phyloP scores from a whole-genome alignment of 257 asterid species.

The Thymus mandschuricus region DNA sequence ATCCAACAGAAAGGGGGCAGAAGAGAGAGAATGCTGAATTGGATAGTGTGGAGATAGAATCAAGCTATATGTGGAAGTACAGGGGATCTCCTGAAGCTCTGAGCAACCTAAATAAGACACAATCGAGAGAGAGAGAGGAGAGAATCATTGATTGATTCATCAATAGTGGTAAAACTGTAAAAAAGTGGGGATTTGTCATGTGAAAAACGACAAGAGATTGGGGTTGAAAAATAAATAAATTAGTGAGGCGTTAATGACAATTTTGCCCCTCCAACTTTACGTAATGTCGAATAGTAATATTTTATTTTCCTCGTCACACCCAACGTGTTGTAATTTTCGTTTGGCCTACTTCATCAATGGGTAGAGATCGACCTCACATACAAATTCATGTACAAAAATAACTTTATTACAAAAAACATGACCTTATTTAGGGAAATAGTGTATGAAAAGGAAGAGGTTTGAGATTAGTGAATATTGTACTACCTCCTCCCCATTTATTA shows the following conservation, averaged over 20 bases:
- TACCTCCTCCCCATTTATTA: too few relatives aligned
- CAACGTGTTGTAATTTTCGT: too few relatives aligned
- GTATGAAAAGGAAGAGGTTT: too few relatives aligned
- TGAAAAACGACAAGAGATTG: slow-evolving; percentile 29
- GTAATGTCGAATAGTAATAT: background rate
- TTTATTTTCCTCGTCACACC: too few relatives aligned
- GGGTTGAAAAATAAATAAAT: background rate
- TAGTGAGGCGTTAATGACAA: background rate
- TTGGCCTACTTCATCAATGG: too few relatives aligned
- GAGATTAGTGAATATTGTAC: too few relatives aligned
- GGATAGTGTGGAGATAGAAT: slow-evolving; percentile 7
- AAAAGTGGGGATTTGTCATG: slow-evolving; percentile 31
- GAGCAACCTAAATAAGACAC: slow-evolving; percentile 29
- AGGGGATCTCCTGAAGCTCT: slow-evolving; percentile 28
- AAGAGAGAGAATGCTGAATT: slow-evolving; percentile 9
- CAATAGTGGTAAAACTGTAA: slow-evolving; percentile 23
- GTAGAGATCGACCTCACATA: too few relatives aligned
- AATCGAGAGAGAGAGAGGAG: slow-evolving; percentile 12
- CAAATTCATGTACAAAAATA: too few relatives aligned
- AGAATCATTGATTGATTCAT: slow-evolving; percentile 33
- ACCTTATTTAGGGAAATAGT: too few relatives aligned
- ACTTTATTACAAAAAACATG: too few relatives aligned
- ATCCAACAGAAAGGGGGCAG: background rate
- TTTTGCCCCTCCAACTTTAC: slow-evolving; percentile 22
- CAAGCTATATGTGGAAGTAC: slow-evolving; percentile 23